phyloP scores from a whole-genome alignment of 2,329 filamentous ascomycete genomes.

The Fusarium setosum region DNA sequence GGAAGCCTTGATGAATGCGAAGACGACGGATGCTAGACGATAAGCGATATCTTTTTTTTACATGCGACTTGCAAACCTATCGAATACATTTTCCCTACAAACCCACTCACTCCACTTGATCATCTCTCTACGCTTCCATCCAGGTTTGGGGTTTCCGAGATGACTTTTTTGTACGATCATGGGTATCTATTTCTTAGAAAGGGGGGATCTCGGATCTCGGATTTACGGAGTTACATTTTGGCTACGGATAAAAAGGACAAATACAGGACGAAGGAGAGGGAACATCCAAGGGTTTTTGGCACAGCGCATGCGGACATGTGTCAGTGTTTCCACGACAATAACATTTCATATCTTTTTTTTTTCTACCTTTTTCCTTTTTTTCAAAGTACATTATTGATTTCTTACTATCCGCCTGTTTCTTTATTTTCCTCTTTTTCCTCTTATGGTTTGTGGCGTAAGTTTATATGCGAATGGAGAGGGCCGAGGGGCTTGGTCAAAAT shows the following conservation, averaged over 20 bases:
- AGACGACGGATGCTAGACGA: constrained; percentile 43
- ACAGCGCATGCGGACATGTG: constrained; percentile 24
- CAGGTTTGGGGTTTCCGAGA: constrained; percentile 23
- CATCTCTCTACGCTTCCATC: constrained; percentile 19
- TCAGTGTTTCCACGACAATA: constrained; percentile 32
- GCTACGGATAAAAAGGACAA: constrained; percentile 40
- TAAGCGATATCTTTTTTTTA: constrained; percentile 9
- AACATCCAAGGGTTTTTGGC: constrained; percentile 14
- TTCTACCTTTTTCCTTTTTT: too few species aligned
- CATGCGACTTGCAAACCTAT: constrained; percentile 14
- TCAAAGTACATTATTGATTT: constrained; percentile 22
- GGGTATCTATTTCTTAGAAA: constrained; percentile 40
- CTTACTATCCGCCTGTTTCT: neutral
- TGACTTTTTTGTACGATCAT: constrained; percentile 44
- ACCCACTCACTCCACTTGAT: constrained; percentile 25
- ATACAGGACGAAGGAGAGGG: constrained; percentile 36
- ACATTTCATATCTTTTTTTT: constrained; percentile 19
- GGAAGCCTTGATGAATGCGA: constrained; percentile 66
- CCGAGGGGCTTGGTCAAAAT: neutral
- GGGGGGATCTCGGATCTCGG: constrained; percentile 21
- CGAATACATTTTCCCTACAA: constrained; percentile 5
- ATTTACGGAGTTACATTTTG: constrained; percentile 39
- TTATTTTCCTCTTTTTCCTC: neutral
- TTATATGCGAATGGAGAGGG: neutral
- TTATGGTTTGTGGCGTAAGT: neutral